Conservation (phyloP, 2,329 filamentous ascomycete genomes). For the Colletotrichum sp. region DNA sequence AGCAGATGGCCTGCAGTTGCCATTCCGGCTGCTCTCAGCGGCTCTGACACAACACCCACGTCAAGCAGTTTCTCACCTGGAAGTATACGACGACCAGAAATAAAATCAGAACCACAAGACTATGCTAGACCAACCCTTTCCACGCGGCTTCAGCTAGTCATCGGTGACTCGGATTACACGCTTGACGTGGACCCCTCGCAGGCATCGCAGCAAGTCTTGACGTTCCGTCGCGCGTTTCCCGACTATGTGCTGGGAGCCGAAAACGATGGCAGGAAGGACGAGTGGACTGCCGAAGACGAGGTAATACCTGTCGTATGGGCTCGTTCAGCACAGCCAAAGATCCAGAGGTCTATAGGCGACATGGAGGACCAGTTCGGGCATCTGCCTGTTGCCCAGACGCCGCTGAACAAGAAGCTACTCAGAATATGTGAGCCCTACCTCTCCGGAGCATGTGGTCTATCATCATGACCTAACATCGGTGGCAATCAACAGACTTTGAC, state of each 20-base stretch:
- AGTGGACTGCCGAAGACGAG: background rate
- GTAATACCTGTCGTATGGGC: background rate
- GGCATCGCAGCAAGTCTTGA: constrained; percentile 31
- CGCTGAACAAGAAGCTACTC: constrained; percentile 50
- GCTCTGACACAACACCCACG: background rate
- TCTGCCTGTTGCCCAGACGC: constrained; percentile 45
- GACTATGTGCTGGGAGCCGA: constrained; percentile 9
- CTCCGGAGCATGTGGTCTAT: background rate
- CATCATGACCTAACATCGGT: background rate
- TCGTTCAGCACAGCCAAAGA: background rate
- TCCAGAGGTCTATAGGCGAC: background rate
- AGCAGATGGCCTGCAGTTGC: background rate
- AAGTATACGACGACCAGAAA: background rate
- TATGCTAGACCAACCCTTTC: background rate
- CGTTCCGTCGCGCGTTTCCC: constrained; percentile 24
- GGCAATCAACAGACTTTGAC: constrained; percentile 44
- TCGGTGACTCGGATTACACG: constrained; percentile 12
- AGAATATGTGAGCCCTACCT: constrained; percentile 13
- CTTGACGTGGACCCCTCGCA: constrained; percentile 30
- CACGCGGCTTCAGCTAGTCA: background rate
- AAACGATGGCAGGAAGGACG: background rate
- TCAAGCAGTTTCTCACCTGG: background rate
- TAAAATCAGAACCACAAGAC: background rate
- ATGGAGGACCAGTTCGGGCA: constrained; percentile 40
- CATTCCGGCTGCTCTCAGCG: background rate